A percentile compares a stretch with the other conserved stretches of the same genome.
These are phyloP conservation scores for Lentinula novae-zelandiae DNA, from an alignment of 1,284 basidiomycete genomes.

Conservation along the genomic window DNA sequence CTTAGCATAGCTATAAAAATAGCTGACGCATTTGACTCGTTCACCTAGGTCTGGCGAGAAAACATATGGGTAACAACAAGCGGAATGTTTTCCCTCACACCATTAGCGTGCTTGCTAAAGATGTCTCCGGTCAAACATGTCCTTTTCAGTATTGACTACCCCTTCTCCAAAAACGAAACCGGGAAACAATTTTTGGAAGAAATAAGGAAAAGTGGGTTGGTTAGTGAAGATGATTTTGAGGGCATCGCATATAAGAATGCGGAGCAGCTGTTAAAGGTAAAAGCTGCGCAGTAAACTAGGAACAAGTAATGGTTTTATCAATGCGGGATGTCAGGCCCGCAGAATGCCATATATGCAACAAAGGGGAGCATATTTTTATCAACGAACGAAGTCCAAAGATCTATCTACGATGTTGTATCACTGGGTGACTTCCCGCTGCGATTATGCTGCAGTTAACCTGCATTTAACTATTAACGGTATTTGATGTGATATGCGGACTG, in stretches of 20 bases:
- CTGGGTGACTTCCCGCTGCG: too few species aligned
- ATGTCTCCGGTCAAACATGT: neutral
- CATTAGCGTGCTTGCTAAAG: neutral
- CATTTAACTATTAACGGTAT: too few species aligned
- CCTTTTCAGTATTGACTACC: slow-evolving; percentile 4
- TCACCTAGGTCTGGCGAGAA: slow-evolving; percentile 1
- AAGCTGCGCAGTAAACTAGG: neutral
- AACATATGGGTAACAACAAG: slow-evolving; percentile 7
- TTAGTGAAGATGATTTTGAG: slow-evolving; percentile 1
- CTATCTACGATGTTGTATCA: too few species aligned
- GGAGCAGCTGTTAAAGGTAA: neutral
- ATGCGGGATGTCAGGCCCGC: too few species aligned
- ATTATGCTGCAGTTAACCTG: too few species aligned
- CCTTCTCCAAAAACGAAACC: neutral
- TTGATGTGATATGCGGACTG: too few species aligned
- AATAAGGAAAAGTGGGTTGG: neutral
- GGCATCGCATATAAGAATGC: neutral
- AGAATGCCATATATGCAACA: too few species aligned
- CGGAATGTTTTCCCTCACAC: slow-evolving; percentile 2
- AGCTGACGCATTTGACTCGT: neutral
- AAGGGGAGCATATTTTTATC: too few species aligned
- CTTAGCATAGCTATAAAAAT: neutral
- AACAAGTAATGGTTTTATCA: neutral
- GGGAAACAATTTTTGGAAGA: slow-evolving; percentile 1
- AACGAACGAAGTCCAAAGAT: too few species aligned